Conservation (phyloP, 1,139 yeast species). For the Magnusiomyces tetraspermus region DNA sequence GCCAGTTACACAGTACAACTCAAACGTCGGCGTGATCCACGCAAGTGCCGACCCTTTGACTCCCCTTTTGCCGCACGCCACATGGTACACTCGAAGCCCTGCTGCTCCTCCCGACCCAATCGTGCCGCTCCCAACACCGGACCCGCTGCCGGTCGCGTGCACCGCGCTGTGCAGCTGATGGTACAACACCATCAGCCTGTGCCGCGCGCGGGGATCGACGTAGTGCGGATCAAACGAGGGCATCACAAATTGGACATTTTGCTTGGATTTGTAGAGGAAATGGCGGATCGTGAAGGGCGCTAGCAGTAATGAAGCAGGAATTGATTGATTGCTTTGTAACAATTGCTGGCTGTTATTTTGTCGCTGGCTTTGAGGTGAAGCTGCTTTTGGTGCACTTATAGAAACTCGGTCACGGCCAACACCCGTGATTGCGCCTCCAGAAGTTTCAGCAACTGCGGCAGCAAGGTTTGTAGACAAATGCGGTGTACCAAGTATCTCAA, state of each 20-base stretch:
- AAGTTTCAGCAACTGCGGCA: not conserved
- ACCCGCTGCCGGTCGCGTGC: constrained; percentile 18
- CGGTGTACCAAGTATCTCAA: constrained; percentile 41
- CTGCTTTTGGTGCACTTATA: not conserved
- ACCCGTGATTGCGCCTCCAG: not conserved
- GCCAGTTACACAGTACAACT: constrained; percentile 46
- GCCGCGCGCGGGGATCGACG: constrained; percentile 26
- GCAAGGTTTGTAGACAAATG: not conserved
- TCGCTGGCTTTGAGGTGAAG: not conserved
- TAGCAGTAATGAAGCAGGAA: not conserved
- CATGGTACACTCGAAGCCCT: constrained; percentile 28
- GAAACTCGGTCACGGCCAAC: not conserved
- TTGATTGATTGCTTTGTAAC: not conserved
- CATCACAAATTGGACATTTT: constrained; percentile 50
- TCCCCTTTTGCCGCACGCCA: constrained; percentile 22
- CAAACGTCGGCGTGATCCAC: constrained; percentile 50
- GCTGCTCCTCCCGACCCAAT: constrained; percentile 17
- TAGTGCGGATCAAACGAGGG: constrained; percentile 32
- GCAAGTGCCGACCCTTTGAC: constrained; percentile 40
- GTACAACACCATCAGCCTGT: constrained; percentile 36
- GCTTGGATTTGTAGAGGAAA: constrained; percentile 67
- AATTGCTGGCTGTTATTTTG: not conserved
- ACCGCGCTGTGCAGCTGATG: constrained; percentile 36
- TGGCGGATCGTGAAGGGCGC: constrained; percentile 43
- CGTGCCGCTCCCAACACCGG: constrained; percentile 6